Conservation (phyloP, 768 basidiomycete species). For the Boletus barrowsii region DNA sequence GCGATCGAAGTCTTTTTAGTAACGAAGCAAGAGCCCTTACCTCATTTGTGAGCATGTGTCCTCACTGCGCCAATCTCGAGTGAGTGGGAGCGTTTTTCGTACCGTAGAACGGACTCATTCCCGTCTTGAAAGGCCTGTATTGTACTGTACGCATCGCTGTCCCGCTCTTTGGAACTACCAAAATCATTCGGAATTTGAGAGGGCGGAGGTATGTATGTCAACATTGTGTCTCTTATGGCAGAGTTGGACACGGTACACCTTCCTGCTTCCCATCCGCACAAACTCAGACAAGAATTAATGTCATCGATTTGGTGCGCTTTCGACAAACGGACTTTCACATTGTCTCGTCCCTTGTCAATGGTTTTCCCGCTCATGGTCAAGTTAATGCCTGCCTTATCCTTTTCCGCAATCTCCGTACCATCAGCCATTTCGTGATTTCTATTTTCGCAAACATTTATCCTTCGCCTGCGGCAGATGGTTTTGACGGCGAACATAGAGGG, state of each 20-base stretch:
- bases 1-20: not conserved
- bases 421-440: not conserved
- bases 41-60: not conserved
- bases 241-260: not conserved
- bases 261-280: not conserved
- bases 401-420: not conserved
- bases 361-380: not conserved
- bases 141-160: not conserved
- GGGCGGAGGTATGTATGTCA: not conserved
- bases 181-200: not conserved
- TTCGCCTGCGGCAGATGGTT: not conserved
- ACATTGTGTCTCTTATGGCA: not conserved
- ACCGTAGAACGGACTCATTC: not conserved
- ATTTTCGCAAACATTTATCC: not conserved
- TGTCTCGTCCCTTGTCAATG: not conserved
- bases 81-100: not conserved
- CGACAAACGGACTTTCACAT: not conserved
- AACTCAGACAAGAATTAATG: not conserved
- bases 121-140: not conserved
- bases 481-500: no score
- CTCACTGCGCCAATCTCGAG: not conserved
- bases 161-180: not conserved
- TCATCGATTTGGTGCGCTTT: not conserved
- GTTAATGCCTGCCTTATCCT: not conserved
- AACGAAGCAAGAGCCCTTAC: not conserved